Conservation (phyloP, 768 basidiomycete species). For the Lactarius akahatsu region DNA sequence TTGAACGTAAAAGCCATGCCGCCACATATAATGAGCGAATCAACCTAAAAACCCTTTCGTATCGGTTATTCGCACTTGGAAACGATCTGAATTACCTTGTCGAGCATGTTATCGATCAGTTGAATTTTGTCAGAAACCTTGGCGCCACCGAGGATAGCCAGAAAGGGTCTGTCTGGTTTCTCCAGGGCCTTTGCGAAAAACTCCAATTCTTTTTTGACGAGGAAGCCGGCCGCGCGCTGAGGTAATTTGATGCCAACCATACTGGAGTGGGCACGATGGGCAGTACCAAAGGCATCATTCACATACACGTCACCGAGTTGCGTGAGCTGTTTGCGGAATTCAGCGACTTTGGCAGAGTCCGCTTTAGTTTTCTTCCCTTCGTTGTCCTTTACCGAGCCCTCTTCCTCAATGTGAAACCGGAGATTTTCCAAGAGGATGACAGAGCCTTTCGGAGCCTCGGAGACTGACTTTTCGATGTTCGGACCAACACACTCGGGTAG, state of each 20-base stretch:
- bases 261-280: constrained; percentile 96
- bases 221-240: constrained; percentile 90
- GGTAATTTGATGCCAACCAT: constrained; percentile 97
- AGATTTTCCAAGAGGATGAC: constrained; percentile 95
- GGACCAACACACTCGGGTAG: constrained; percentile 82
- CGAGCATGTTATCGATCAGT: constrained; percentile 97
- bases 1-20: constrained; percentile 99
- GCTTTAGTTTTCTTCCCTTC: constrained; percentile 96
- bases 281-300: constrained; percentile 99
- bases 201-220: constrained; percentile 98
- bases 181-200: constrained; percentile 98
- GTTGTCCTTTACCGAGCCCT: constrained; percentile 90
- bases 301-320: constrained; percentile 93
- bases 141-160: constrained; percentile 97
- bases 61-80: constrained; percentile 5
- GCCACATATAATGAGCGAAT: constrained; percentile 94
- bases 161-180: constrained; percentile 90
- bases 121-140: constrained; percentile 99
- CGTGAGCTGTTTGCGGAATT: constrained; percentile 88
- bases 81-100: constrained; percentile 60
- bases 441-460: constrained; percentile 61
- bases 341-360: constrained; percentile 70
- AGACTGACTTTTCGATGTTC: constrained; percentile 78
- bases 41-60: constrained; percentile 53
- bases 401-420: constrained; percentile 98